phyloP scores from a whole-genome alignment of 2,329 filamentous ascomycete genomes.

The Sarocladium oryzae region DNA sequence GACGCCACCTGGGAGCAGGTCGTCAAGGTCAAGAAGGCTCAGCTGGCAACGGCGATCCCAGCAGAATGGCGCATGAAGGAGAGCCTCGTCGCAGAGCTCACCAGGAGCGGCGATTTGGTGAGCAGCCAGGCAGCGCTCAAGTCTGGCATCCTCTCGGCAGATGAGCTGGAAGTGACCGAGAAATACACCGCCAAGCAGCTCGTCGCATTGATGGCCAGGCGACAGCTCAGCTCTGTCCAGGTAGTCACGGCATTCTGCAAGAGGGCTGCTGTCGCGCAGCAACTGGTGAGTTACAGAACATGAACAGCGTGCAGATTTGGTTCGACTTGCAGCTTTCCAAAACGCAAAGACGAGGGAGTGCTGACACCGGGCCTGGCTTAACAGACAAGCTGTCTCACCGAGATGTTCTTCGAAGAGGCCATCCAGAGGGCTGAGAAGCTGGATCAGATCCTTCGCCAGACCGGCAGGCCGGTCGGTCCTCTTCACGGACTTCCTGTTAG shows the following conservation, averaged over 20 bases:
- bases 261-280: conserved; percentile 13
- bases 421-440: conserved; percentile 35
- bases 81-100: background rate
- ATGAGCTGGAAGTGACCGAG: background rate
- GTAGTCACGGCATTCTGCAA: conserved; percentile 13
- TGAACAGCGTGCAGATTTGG: no score
- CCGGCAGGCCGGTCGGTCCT: conserved; percentile 45
- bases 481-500: conserved; percentile 50
- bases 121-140: background rate
- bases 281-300: conserved; percentile 10
- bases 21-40: background rate
- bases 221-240: background rate
- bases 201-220: background rate
- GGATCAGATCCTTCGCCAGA: conserved; percentile 32
- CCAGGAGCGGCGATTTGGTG: background rate
- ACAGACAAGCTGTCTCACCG: conserved; percentile 34
- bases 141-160: background rate
- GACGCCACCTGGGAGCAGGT: background rate
- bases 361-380: no score
- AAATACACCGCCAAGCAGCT: background rate
- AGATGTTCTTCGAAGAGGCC: conserved; percentile 44
- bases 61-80: background rate
- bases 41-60: background rate
- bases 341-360: no score
- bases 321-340: no score